Percentiles rank a stretch among this genome's conserved stretches.
These are phyloP conservation scores for Camellia lanceoleosa DNA, from an alignment of 148 eudicot genomes.

Conservation along the genomic window DNA sequence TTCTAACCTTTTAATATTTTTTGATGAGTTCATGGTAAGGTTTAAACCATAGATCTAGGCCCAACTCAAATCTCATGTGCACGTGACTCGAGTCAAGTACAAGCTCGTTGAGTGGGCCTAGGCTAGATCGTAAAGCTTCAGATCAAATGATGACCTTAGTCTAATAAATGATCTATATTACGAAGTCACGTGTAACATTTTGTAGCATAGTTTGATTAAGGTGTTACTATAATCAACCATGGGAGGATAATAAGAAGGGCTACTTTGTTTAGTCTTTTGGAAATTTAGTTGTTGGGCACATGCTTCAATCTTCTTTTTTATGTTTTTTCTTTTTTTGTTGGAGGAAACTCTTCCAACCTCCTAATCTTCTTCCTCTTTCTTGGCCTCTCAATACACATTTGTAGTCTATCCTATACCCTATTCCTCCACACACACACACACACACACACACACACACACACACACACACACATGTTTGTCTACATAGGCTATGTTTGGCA, in stretches of 20 bases:
- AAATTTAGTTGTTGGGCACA: neutral
- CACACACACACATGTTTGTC: no score
- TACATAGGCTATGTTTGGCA: no score
- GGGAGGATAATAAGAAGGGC: neutral
- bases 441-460: no score
- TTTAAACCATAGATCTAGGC: no score
- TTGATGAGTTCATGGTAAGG: no score
- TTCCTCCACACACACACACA: neutral
- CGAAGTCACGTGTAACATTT: conserved; percentile 12
- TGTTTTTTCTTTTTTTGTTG: conserved; percentile 1
- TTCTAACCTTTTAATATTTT: no score
- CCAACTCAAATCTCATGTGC: no score
- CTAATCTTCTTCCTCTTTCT: neutral
- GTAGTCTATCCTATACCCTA: conserved; percentile 2
- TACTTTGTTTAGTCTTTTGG: neutral
- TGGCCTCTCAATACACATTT: neutral
- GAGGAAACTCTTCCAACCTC: neutral
- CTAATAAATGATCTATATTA: neutral
- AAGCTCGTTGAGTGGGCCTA: neutral
- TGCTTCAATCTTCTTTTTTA: neutral
- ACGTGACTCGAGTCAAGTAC: no score
- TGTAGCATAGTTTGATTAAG: conserved; percentile 4
- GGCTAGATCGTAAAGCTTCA: no score
- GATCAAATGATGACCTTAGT: no score
- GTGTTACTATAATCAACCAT: neutral